Evolutionary conservation across 1,284 basidiomycete genomes (phyloP), one percentile per base, ranked within the genome.

Genomic region (Pseudozyma pruni): DNA sequence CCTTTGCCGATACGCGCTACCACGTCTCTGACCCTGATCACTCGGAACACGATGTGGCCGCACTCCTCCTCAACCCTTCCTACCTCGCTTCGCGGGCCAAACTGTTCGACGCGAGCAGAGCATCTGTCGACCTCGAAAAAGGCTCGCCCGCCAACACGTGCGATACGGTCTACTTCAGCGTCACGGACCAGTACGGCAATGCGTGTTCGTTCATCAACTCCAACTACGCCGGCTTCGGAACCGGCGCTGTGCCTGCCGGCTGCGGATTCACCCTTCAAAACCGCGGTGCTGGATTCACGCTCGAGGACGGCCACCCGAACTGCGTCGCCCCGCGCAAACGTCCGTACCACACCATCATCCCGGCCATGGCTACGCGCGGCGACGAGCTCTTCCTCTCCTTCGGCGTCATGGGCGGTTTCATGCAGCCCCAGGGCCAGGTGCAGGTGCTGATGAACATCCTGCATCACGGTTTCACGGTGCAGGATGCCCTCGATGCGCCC

Each of bases 211-310:
- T 90, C 82, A 98, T 98, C 64, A 91, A 93, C 82, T 93, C 91
- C 73, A 95, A 94, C 82, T 95, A 82, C 50, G 76, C 80, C 72
- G 85, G 86, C 0, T 87, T 86, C 54, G 86, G 86, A 5, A 83
- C 81, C 0, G 79, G 59, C 87, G 93, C 93, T 22, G 86, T 98
- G 33, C 95, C 95, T 0, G 89, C 90, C 70, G 93, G 90, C 0
- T 95, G 93, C 76, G 95, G 95, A 0, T 98, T 98, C 81, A 97
- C 94, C 0, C 86, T 98, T 9, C 95, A 98, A 83, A 96, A 96
- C 83, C 87, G 95, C 57, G 95, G 95, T 2, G 86, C 89, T 7
- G 90, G 91, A 13, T 98, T 98, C 81, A 86, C 88, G 6, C 85
- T 97, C 19, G 85, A 86, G 46, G 88, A 91, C 59, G 89, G 88